Conservation (phyloP, 2,329 filamentous ascomycete genomes). For the Beauveria asiatica region DNA sequence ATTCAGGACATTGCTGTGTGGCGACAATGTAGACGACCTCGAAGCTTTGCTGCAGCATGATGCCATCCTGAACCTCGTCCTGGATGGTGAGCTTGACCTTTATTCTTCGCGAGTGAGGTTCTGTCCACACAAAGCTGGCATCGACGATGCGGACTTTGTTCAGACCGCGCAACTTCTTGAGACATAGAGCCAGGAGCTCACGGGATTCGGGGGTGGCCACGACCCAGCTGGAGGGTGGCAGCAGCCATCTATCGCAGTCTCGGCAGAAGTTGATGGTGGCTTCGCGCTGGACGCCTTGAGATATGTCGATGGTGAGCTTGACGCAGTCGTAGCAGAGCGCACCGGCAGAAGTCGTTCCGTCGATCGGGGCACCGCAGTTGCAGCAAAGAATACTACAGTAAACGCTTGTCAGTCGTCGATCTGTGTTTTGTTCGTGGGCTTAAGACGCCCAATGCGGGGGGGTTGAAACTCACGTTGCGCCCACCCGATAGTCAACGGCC, state of each 20-base stretch:
- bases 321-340: conserved; percentile 95
- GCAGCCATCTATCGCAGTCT: conserved; percentile 90
- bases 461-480: conserved; percentile 31
- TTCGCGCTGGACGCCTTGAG: conserved; percentile 82
- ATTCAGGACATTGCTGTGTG: conserved; percentile 90
- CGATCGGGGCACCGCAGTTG: conserved; percentile 93
- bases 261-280: conserved; percentile 83
- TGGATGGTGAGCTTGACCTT: conserved; percentile 96
- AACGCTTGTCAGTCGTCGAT: background rate
- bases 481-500: conserved; percentile 24
- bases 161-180: conserved; percentile 78
- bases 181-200: conserved; percentile 84
- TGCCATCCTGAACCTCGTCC: conserved; percentile 52
- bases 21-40: conserved; percentile 89
- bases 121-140: conserved; percentile 95
- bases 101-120: conserved; percentile 86
- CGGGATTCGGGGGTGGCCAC: conserved; percentile 78
- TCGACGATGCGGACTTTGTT: conserved; percentile 91
- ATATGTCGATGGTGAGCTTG: conserved; percentile 89
- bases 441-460: conserved; percentile 4
- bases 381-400: conserved; percentile 77
- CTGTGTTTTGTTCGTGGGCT: background rate
- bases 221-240: conserved; percentile 80
- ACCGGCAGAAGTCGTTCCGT: conserved; percentile 76
- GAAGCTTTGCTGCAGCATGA: conserved; percentile 81